Base-by-base conservation (phyloP, 2,329 filamentous ascomycete species). In the Fusarium sp. region DNA sequence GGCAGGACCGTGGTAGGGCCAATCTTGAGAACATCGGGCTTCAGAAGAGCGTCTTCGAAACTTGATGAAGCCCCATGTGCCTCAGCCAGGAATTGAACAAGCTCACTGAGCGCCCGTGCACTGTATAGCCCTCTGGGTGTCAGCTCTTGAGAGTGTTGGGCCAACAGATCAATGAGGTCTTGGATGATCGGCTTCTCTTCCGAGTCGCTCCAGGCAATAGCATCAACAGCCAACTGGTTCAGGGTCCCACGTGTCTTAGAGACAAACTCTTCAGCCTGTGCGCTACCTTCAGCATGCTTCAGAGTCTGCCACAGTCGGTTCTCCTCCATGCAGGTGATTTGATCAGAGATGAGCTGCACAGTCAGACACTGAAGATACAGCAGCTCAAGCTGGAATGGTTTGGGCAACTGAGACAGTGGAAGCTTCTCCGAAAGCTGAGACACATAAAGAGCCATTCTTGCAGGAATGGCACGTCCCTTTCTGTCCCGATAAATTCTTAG, bases 401-500 rank as follows among this genome's bases (percentile, higher is more conserved):
- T 75, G 1, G 87, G 83, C 0, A 89, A 69, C 0, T 79, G 74
- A 1, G 82, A 73, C 2, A 86, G 61, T 6, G 83, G 74, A 15
- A 86, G 73, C 1, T 83, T 81, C 2, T 80, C 77, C 1, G 95
- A 78, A 1, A 96, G 79, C 54, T 86, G 87, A 11, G 86, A 85
- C 0, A 90, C 88, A 79, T 95, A 97, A 54, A 92, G 85, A 2
- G 92, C 90, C 84, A 97, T 93, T 61, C 95, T 88, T 20, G 93
- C 89, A 2, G 94, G 90, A 60, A 93, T 85, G 5, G 94, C 94
- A 36, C 91, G 89, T 0, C 93, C 93, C 71, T 89, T 88, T 8
- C 87, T 84, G 78, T 97, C 95, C 47, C 91, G 86, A 36, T 83
- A 78, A 22, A 87, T 71, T 9, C 80, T 70, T 30, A 81, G 48